Percentiles rank a stretch among this genome's conserved stretches.
Conservation (phyloP, 805 yeast genomes). For the Hanseniaspora singularis region DNA sequence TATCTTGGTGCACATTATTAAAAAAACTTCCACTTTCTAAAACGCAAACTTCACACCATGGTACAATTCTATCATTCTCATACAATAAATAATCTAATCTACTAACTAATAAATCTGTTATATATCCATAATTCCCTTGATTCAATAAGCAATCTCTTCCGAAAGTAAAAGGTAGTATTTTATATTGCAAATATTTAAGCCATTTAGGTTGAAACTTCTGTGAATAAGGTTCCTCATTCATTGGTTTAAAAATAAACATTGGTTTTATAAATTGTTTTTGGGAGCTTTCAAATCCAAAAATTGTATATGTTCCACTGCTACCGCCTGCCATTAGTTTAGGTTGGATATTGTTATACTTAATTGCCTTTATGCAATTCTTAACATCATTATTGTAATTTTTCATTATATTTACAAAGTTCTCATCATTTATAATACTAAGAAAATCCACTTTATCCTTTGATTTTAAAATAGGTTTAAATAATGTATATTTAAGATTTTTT, state of each 20-base stretch:
- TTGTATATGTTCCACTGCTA: conserved; percentile 14
- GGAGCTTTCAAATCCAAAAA: not conserved
- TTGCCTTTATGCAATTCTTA: not conserved
- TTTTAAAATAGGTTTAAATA: conserved; percentile 13
- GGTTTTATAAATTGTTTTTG: not conserved
- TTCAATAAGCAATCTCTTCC: conserved; percentile 9
- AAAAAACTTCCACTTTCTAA: conserved; percentile 15
- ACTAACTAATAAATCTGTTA: conserved; percentile 8
- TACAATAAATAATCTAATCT: conserved; percentile 9
- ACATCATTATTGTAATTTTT: not conserved
- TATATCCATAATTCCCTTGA: conserved; percentile 13
- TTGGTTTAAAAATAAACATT: conserved; percentile 11
- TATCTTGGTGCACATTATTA: no score
- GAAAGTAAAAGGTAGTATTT: conserved; percentile 11
- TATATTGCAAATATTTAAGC: conserved; percentile 12
- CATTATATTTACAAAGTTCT: not conserved
- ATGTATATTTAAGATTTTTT: conserved; percentile 12
- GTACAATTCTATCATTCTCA: not conserved
- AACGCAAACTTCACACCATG: conserved; percentile 15
- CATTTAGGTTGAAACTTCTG: conserved; percentile 10
- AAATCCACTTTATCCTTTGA: no score
- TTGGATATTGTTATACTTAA: conserved; percentile 2
- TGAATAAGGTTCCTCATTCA: conserved; percentile 15
- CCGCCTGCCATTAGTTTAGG: conserved; percentile 11
- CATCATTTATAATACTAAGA: not conserved